phyloP scores from a whole-genome alignment of 1,139 yeast species.

The Blastobotrys proliferans region DNA sequence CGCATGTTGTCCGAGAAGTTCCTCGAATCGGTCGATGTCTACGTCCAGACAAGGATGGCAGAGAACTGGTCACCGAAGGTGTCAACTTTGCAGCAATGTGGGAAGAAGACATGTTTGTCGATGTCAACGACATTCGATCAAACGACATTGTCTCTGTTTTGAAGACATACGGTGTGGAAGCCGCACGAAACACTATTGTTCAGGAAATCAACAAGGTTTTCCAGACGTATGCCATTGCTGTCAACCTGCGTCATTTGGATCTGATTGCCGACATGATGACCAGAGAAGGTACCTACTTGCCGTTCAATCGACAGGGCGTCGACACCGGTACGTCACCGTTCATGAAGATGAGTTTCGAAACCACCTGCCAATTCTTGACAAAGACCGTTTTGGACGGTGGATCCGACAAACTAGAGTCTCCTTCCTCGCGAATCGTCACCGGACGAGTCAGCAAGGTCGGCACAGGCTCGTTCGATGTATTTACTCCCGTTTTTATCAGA shows the following conservation, averaged over 20 bases:
- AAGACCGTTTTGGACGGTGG: conserved; percentile 94
- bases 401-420: conserved; percentile 81
- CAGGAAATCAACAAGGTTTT: conserved; percentile 94
- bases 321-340: conserved; percentile 93
- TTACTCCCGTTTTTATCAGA: conserved; percentile 12
- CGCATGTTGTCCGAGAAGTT: conserved; percentile 89
- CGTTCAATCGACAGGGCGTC: conserved; percentile 97
- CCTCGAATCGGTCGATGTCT: conserved; percentile 90
- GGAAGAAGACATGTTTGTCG: conserved; percentile 91
- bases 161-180: conserved; percentile 95
- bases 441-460: conserved; percentile 93
- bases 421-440: conserved; percentile 90
- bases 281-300: conserved; percentile 92
- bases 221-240: conserved; percentile 93
- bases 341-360: conserved; percentile 98
- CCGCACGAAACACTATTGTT: conserved; percentile 96
- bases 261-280: conserved; percentile 99
- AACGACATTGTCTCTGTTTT: conserved; percentile 92
- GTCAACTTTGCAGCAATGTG: conserved; percentile 97
- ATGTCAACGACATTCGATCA: conserved; percentile 81
- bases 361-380: conserved; percentile 95
- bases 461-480: conserved; percentile 90
- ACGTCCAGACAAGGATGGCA: conserved; percentile 61
- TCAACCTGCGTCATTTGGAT: conserved; percentile 90
- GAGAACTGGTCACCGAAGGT: conserved; percentile 92